Base-by-base conservation (phyloP, 148 eudicot species). In the Cornus florida region DNA sequence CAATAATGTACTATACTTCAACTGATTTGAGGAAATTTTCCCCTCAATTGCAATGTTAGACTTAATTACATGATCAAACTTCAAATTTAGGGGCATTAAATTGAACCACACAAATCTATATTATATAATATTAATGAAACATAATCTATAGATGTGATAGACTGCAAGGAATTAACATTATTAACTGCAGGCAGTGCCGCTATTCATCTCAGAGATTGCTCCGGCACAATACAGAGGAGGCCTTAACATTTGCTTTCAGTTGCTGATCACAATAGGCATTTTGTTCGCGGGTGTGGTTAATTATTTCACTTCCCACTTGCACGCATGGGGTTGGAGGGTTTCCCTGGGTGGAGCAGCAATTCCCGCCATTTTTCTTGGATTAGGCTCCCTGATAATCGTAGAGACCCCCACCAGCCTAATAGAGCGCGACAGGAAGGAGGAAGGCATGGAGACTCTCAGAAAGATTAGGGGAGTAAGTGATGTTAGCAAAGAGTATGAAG, bases 331-430 rank as follows among this genome's bases (percentile, higher is more conserved):
- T 0, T 88, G 88, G 90, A 70, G 88, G 9, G 20, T 77, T 12
- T 85, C 90, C 7, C 77, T 88, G 2, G 90, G 86, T 19, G 83
- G 75, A 1, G 88, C 90, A 0, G 86, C 72, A 2, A 23, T 85
- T 22, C 88, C 90, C 0, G 85, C 86, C 50, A 10, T 82, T 7
- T 75, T 78, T 70, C 87, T 88, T 35, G 41, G 70, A 12, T 3
- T 86, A 9, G 91, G 91, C 12, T 82, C 87, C 11, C 31, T 88
- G 1, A 7, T 77, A 20, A 84, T 88, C 32, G 76, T 56, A 1
- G 91, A 88, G 60, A 88, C 91, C 6, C 91, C 91, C 16, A 78
- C 83, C 5, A 86, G 89, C 76, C 79, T 86, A 2, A 56, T 86
- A 1, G 84, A 86, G 74, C 76, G 87, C 0, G 84, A 77, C 46